phyloP scores from a whole-genome alignment of 495 filamentous ascomycete species.

The Aspergillus biplanus region DNA sequence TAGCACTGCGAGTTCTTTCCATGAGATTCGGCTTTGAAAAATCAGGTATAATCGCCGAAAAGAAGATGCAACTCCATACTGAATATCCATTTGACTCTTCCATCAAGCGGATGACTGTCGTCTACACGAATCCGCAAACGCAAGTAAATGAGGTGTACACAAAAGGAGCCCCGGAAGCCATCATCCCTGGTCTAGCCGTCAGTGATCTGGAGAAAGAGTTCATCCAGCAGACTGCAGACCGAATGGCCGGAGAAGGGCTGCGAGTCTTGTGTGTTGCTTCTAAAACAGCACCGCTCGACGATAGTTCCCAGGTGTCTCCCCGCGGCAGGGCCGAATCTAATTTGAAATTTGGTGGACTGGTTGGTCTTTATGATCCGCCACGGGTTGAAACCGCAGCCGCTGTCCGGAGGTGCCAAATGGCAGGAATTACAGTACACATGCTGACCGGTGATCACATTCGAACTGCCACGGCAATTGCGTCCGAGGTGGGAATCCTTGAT shows the following conservation, averaged over 20 bases:
- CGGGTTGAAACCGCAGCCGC: conserved; percentile 62
- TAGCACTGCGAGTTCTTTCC: conserved; percentile 79
- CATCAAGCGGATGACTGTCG: conserved; percentile 84
- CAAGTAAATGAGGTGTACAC: conserved; percentile 60
- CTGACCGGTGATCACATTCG: conserved; percentile 68
- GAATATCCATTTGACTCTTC: conserved; percentile 83
- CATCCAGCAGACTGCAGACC: conserved; percentile 61
- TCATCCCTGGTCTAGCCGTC: conserved; percentile 59
- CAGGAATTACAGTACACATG: conserved; percentile 72
- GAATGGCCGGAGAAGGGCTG: conserved; percentile 75
- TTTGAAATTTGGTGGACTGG: conserved; percentile 60
- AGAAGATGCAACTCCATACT: conserved; percentile 65
- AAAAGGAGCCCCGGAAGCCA: conserved; percentile 68
- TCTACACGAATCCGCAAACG: conserved; percentile 51
- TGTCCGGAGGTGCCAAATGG: conserved; percentile 57
- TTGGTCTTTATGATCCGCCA: conserved; percentile 72
- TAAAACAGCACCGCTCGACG: conserved; percentile 36
- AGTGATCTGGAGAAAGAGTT: conserved; percentile 54
- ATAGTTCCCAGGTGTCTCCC: conserved; percentile 31
- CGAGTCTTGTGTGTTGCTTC: conserved; percentile 78
- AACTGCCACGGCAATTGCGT: conserved; percentile 65
- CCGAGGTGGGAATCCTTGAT: conserved; percentile 66
- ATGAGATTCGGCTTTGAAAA: conserved; percentile 68
- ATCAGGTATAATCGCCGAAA: conserved; percentile 52
- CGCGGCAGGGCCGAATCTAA: conserved; percentile 54